Percentiles rank a stretch among this genome's conserved stretches.
Conservation (phyloP, 805 yeast species). For the Candida incommunis region DNA sequence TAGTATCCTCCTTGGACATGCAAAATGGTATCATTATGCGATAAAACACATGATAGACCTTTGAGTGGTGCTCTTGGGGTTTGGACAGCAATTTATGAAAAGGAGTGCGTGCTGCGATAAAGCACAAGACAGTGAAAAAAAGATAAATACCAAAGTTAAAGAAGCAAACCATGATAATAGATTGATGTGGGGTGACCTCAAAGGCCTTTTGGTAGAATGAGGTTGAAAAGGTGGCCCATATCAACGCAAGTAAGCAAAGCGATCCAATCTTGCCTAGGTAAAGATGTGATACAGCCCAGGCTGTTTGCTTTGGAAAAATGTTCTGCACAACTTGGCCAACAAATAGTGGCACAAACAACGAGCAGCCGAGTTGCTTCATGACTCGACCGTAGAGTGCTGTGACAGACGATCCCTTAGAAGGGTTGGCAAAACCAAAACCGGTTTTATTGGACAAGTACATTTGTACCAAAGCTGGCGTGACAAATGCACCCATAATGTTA, state of each 20-base stretch:
- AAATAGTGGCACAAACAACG: slow-evolving; percentile 71
- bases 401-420: slow-evolving; percentile 38
- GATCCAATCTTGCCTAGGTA: slow-evolving; percentile 61
- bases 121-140: slow-evolving; percentile 58
- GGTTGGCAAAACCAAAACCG: slow-evolving; percentile 67
- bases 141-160: slow-evolving; percentile 71
- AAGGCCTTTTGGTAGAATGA: slow-evolving; percentile 79
- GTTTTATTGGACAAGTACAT: slow-evolving; percentile 39
- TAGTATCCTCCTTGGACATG: slow-evolving; percentile 57
- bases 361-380: slow-evolving; percentile 76
- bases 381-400: slow-evolving; percentile 52
- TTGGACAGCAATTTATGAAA: slow-evolving; percentile 24
- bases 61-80: slow-evolving; percentile 35
- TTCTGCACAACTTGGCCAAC: slow-evolving; percentile 81
- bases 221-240: slow-evolving; percentile 71
- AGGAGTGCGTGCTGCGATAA: slow-evolving; percentile 43
- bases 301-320: slow-evolving; percentile 47
- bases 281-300: slow-evolving; percentile 44
- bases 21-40: slow-evolving; percentile 46
- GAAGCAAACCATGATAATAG: slow-evolving; percentile 65
- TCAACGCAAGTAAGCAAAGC: slow-evolving; percentile 61
- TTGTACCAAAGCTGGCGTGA: slow-evolving; percentile 76
- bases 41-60: slow-evolving; percentile 29
- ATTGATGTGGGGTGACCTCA: slow-evolving; percentile 48
- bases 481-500: slow-evolving; percentile 70